Evolutionary conservation across 305 asterid species (phyloP).

Genomic region (Fraxinus floribunda): DNA sequence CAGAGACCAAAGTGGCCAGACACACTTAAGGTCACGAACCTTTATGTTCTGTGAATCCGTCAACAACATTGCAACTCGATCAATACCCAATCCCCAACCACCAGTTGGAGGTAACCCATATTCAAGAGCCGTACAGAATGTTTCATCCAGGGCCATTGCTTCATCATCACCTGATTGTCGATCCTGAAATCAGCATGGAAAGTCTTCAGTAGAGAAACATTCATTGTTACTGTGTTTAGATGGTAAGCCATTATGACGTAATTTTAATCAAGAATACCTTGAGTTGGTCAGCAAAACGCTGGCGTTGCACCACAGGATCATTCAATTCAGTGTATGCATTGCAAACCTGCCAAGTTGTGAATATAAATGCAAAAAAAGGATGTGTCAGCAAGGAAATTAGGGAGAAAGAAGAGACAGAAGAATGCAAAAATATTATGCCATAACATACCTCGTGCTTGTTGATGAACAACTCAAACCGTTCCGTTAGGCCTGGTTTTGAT

Average conservation of each 20-base stretch:
- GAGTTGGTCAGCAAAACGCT: constrained; percentile 89
- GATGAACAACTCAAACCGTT: constrained; percentile 83
- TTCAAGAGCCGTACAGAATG: constrained; percentile 82
- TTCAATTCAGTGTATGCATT: constrained; percentile 94
- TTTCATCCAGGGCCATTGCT: constrained; percentile 94
- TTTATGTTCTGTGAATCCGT: constrained; percentile 95
- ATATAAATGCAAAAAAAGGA: constrained; percentile 2
- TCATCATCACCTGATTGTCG: constrained; percentile 96
- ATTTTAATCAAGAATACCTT: constrained; percentile 50
- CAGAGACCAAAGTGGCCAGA: not conserved
- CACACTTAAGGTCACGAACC: constrained; percentile 36
- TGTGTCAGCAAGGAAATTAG: constrained; percentile 7
- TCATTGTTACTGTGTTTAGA: not conserved
- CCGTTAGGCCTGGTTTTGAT: constrained; percentile 75
- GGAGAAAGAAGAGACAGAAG: not conserved
- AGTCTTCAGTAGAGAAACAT: constrained; percentile 11
- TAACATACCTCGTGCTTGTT: constrained; percentile 78
- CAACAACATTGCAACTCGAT: constrained; percentile 74
- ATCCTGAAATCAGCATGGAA: constrained; percentile 46
- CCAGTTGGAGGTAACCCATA: constrained; percentile 95
- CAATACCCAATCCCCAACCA: constrained; percentile 96
- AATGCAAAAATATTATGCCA: not conserved
- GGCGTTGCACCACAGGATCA: constrained; percentile 89
- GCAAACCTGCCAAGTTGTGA: constrained; percentile 50
- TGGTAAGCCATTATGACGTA: not conserved